Evolutionary conservation across 164 flowering plant genomes (phyloP).

Genomic region (Houttuynia cordata): DNA sequence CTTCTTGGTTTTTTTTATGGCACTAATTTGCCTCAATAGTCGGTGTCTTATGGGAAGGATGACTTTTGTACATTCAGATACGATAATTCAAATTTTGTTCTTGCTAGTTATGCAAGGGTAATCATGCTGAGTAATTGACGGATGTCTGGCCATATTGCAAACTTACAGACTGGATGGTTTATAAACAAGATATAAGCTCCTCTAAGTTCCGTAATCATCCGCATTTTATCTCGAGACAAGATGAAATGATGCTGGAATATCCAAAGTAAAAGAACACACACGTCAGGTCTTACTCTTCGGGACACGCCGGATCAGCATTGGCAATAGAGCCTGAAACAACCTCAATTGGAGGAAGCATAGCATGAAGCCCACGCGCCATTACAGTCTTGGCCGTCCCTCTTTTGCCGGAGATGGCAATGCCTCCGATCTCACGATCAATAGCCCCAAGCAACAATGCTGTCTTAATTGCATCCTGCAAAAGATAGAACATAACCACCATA

Average conservation of each 20-base stretch:
- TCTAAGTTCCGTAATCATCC: no score
- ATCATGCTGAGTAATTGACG: not conserved
- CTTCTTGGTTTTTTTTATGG: no score
- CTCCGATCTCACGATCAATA: constrained; percentile 85
- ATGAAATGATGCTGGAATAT: not conserved
- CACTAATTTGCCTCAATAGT: no score
- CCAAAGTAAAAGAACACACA: not conserved
- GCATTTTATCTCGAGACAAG: no score
- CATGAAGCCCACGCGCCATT: constrained; percentile 97
- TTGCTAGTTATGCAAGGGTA: not conserved
- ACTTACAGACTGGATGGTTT: not conserved
- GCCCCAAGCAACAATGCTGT: constrained; percentile 94
- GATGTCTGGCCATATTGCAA: not conserved
- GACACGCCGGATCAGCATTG: constrained; percentile 82
- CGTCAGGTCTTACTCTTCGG: constrained; percentile 70
- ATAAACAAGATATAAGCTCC: no score
- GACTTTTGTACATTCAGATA: no score
- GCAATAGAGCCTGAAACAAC: constrained; percentile 75
- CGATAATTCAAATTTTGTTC: no score
- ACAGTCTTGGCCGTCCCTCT: constrained; percentile 97
- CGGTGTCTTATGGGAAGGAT: no score
- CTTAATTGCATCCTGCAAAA: constrained; percentile 82
- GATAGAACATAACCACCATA: no score
- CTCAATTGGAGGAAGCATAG: constrained; percentile 88
- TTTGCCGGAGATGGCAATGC: constrained; percentile 86